These are phyloP conservation scores for Craspedostauros australis DNA, from an alignment of 108 stramenopile species.

Conservation along the genomic window DNA sequence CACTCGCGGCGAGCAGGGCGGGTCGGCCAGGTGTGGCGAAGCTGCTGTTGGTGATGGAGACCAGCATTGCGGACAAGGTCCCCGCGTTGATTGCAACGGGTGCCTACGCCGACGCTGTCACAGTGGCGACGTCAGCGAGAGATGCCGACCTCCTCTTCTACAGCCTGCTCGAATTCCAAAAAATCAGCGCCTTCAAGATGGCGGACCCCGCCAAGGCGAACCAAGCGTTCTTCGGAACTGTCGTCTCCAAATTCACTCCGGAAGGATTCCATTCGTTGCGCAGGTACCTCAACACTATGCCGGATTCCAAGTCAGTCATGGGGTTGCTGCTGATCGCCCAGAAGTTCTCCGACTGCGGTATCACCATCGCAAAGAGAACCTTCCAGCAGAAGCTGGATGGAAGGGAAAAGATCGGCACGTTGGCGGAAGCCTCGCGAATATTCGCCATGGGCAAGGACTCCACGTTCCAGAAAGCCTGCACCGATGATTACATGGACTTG, in stretches of 20 bases:
- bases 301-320: constrained; percentile 49
- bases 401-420: constrained; percentile 31
- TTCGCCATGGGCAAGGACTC: constrained; percentile 75
- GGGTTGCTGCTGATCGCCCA: constrained; percentile 48
- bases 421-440: constrained; percentile 59
- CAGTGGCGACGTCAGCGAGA: constrained; percentile 62
- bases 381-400: constrained; percentile 27
- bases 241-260: constrained; percentile 63
- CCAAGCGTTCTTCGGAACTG: constrained; percentile 37
- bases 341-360: constrained; percentile 53
- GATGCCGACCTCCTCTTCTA: constrained; percentile 71
- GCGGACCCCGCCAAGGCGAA: constrained; percentile 29
- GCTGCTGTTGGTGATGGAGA: constrained; percentile 66
- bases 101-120: constrained; percentile 66
- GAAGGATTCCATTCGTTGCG: constrained; percentile 70
- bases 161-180: constrained; percentile 57
- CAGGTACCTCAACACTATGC: constrained; percentile 29
- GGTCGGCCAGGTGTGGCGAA: constrained; percentile 75
- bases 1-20: constrained; percentile 66
- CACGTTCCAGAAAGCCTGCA: constrained; percentile 63
- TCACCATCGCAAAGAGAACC: constrained; percentile 48
- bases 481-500: constrained; percentile 72
- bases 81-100: constrained; percentile 69
- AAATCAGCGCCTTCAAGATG: constrained; percentile 22
- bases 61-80: constrained; percentile 74